Evolutionary conservation across 2,329 filamentous ascomycete genomes (phyloP), one percentile per base, ranked within the genome.

Genomic region (Xylaria digitata): DNA sequence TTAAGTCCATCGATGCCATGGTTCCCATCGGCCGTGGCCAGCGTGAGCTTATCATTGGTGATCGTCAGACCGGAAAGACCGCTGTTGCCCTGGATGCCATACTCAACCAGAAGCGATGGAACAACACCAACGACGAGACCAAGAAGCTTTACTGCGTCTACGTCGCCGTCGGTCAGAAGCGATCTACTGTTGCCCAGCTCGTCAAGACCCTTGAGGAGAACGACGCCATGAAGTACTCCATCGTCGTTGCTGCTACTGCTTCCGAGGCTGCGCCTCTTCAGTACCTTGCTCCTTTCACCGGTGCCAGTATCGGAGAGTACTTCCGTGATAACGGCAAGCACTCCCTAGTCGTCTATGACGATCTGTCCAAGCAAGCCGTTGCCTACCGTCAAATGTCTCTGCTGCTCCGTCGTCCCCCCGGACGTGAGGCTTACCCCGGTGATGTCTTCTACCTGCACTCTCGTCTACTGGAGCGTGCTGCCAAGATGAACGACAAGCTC

Each of bases 131-230:
- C 83, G 94, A 97, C 81, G 96, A 99, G 90, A 85, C 83, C 81
- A 95, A 97, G 92, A 99, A 99, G 90, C 93, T 99, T 67, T 99
- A 97, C 92, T 98, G 95, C 82, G 87, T 99, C 85, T 99, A 99
- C 90, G 96, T 98, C 78, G 96, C 96, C 80, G 90, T 99, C 77
- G 96, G 96, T 80, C 96, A 99, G 90, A 99, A 99, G 91, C 94
- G 96, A 83, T 98, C 96, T 77, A 99, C 96, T 76, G 95, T 99
- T 77, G 96, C 96, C 75, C 96, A 99, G 89, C 91, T 99, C 78
- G 96, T 99, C 88, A 94, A 98, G 92, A 98, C 96, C 73, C 93
- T 99, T 66, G 95, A 98, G 90, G 95, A 98, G 91, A 97, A 97
- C 83, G 94, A 98, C 78, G 94, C 96, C 80, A 97, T 99, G 94